A percentile compares a stretch with the other conserved stretches of the same genome.
Conservation (phyloP, 768 basidiomycete species). For the Dentipellis sp. region DNA sequence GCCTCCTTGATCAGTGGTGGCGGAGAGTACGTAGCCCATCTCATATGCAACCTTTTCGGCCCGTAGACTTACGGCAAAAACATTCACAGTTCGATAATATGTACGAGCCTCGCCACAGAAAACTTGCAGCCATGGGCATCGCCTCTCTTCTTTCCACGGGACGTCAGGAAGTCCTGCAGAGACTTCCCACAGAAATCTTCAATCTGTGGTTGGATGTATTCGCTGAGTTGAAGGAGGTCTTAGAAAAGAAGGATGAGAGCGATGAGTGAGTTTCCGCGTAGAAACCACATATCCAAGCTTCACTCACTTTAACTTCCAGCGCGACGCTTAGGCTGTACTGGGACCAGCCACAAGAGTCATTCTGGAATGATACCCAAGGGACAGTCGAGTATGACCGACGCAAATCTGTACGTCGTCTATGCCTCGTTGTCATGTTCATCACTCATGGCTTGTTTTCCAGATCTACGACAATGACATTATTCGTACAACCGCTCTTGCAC, state of each 20-base stretch:
- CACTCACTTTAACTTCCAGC: not conserved
- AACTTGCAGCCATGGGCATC: constrained; percentile 76
- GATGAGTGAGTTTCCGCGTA: constrained; percentile 1
- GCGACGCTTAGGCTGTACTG: constrained; percentile 51
- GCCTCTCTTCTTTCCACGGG: constrained; percentile 71
- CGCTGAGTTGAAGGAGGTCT: constrained; percentile 74
- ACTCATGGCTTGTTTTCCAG: not conserved
- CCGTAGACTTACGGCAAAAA: not conserved
- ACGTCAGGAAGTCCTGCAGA: constrained; percentile 59
- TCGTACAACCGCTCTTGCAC: not conserved
- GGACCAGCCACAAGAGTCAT: constrained; percentile 56
- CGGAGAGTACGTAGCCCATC: constrained; percentile 43
- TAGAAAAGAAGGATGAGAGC: constrained; percentile 22
- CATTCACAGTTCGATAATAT: constrained; percentile 74
- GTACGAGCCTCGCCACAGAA: constrained; percentile 78
- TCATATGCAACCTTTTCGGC: not conserved
- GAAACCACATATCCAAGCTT: not conserved
- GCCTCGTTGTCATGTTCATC: not conserved
- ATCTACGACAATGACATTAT: not conserved
- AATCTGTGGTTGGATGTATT: constrained; percentile 87
- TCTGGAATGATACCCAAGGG: constrained; percentile 55
- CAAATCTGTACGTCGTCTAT: constrained; percentile 42
- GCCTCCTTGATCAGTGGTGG: constrained; percentile 75
- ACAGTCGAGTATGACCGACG: constrained; percentile 74
- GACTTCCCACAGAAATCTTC: constrained; percentile 68